Evolutionary conservation across 331 rosid species (phyloP).

Genomic region (Pyracantha coccinea): DNA sequence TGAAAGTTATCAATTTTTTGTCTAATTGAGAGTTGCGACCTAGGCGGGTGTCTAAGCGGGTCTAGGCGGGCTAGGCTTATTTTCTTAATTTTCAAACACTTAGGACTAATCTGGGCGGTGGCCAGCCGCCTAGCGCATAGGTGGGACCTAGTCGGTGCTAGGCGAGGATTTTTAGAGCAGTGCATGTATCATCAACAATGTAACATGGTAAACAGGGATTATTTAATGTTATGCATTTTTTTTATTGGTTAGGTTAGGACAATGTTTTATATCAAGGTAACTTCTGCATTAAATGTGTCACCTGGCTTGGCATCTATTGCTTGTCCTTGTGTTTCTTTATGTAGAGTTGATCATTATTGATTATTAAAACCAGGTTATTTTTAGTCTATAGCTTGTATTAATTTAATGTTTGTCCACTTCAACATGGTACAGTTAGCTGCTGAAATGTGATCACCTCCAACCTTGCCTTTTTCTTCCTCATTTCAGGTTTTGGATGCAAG

Average conservation of each 20-base stretch:
- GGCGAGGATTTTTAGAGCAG: too few species aligned
- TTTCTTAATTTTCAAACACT: too few species aligned
- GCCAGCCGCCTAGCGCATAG: too few species aligned
- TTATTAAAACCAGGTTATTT: background rate
- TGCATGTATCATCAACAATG: background rate
- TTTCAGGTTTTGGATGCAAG: constrained; percentile 94
- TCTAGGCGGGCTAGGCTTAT: too few species aligned
- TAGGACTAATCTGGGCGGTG: too few species aligned
- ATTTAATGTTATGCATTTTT: background rate
- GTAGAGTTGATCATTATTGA: background rate
- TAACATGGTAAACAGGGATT: background rate
- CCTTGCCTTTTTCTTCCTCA: background rate
- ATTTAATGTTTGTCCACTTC: background rate
- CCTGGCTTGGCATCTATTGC: background rate
- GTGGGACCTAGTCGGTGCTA: too few species aligned
- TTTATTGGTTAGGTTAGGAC: background rate
- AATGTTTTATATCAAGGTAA: background rate
- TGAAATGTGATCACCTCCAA: background rate
- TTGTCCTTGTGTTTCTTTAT: background rate
- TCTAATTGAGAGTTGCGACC: too few species aligned
- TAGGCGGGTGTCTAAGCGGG: too few species aligned
- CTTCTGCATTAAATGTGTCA: background rate
- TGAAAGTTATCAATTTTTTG: too few species aligned
- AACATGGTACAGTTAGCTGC: background rate
- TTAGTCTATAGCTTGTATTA: background rate